Evolutionary conservation across 2,329 filamentous ascomycete genomes (phyloP).

Genomic region (Helicocarpus griseus): DNA sequence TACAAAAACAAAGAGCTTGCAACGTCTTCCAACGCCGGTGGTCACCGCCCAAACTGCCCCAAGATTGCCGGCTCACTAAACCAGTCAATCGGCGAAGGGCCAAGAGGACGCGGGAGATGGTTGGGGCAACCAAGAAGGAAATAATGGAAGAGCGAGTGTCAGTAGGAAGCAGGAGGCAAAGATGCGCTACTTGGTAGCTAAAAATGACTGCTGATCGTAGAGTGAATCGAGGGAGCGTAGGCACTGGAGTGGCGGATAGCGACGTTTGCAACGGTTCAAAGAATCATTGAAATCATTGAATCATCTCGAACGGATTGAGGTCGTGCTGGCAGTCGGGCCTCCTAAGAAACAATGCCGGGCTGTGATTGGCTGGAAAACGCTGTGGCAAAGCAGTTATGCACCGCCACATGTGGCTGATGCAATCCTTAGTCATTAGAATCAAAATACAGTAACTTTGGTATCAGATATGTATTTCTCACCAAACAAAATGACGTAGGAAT

Average conservation of each 20-base stretch:
- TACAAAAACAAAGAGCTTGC: constrained; percentile 6
- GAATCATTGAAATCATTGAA: too few species aligned
- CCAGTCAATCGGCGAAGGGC: background rate
- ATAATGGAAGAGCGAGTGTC: too few species aligned
- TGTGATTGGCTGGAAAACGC: background rate
- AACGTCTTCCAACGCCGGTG: background rate
- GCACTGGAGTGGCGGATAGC: background rate
- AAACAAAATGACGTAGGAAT: background rate
- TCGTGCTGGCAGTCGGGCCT: background rate
- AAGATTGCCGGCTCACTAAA: background rate
- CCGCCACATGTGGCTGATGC: constrained; percentile 2
- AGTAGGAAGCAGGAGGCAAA: background rate
- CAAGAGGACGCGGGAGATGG: background rate
- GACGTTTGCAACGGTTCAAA: background rate
- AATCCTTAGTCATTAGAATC: background rate
- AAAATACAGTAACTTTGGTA: background rate
- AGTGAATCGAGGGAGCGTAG: background rate
- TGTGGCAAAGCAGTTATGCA: background rate
- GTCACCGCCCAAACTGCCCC: too few species aligned
- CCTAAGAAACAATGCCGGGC: background rate
- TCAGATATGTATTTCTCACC: background rate
- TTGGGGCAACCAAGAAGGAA: background rate
- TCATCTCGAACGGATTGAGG: background rate
- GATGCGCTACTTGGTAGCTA: background rate
- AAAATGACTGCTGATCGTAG: background rate